Evolutionary conservation across 805 yeast species (phyloP).

Genomic region (Metschnikowia anglica): DNA sequence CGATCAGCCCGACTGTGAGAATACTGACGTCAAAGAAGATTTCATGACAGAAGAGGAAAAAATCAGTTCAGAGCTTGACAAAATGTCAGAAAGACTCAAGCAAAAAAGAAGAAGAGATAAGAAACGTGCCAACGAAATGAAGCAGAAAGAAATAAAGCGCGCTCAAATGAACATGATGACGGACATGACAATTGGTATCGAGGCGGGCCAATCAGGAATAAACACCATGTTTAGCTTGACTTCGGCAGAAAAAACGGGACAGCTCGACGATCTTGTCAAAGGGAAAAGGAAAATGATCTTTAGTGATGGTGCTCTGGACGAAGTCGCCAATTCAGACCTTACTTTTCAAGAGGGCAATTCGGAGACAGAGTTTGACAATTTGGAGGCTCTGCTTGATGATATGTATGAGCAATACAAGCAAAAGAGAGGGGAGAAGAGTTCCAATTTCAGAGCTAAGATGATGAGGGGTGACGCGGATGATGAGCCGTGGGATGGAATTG

Average conservation of each 20-base stretch:
- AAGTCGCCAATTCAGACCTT: background rate
- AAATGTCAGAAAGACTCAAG: conserved; percentile 68
- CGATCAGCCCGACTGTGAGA: conserved; percentile 49
- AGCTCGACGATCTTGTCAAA: conserved; percentile 64
- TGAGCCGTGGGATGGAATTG: conserved; percentile 76
- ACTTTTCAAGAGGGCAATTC: conserved; percentile 25
- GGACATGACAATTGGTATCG: conserved; percentile 89
- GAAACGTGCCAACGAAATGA: conserved; percentile 75
- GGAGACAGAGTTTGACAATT: conserved; percentile 58
- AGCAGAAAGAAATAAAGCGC: conserved; percentile 84
- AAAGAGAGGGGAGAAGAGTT: conserved; percentile 64
- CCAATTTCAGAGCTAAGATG: conserved; percentile 64
- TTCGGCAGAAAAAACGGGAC: conserved; percentile 86
- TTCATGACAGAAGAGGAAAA: conserved; percentile 83
- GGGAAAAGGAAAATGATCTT: conserved; percentile 74
- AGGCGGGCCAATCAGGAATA: conserved; percentile 78
- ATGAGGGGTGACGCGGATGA: conserved; percentile 77
- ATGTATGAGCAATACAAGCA: conserved; percentile 77
- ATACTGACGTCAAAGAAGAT: conserved; percentile 58
- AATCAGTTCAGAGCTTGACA: conserved; percentile 80
- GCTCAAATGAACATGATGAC: conserved; percentile 97
- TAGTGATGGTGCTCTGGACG: conserved; percentile 4
- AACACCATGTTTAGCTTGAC: conserved; percentile 80
- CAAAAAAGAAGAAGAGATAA: conserved; percentile 74
- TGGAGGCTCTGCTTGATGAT: conserved; percentile 78